These are phyloP conservation scores for Metschnikowia arizonensis DNA, from an alignment of 805 yeast species.

Conservation along the genomic window DNA sequence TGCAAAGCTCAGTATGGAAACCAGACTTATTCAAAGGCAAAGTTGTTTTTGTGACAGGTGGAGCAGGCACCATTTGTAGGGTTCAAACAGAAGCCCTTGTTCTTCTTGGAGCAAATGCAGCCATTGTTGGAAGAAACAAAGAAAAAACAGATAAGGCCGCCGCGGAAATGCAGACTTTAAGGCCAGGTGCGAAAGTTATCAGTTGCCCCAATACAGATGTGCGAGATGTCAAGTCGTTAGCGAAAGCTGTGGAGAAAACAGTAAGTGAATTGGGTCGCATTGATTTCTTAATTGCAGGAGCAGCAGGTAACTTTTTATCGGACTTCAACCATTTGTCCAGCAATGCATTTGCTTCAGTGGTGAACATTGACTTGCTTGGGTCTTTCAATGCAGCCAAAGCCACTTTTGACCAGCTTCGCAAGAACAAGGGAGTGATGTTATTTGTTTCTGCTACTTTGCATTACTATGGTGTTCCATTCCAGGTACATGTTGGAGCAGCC, in stretches of 20 bases:
- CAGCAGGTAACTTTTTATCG: conserved; percentile 41
- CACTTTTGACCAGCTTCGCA: conserved; percentile 32
- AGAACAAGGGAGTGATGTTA: conserved; percentile 34
- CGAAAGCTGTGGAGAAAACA: conserved; percentile 23
- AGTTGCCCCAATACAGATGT: conserved; percentile 24
- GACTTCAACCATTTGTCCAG: conserved; percentile 43
- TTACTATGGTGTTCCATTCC: conserved; percentile 42
- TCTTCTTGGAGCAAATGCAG: conserved; percentile 28
- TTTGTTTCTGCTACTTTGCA: conserved; percentile 43
- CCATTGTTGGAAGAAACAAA: conserved; percentile 26
- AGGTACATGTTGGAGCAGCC: conserved; percentile 29
- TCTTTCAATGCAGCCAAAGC: conserved; percentile 42
- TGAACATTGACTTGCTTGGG: conserved; percentile 38
- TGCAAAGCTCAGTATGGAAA: conserved; percentile 23
- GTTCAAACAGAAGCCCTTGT: conserved; percentile 29
- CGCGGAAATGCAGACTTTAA: conserved; percentile 20
- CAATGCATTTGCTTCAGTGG: conserved; percentile 39
- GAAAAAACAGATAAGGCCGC: conserved; percentile 25
- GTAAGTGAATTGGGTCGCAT: conserved; percentile 36
- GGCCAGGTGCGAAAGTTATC: conserved; percentile 25
- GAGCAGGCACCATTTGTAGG: conserved; percentile 29
- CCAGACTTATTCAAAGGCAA: conserved; percentile 26
- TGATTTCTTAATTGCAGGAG: conserved; percentile 43
- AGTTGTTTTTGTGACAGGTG: conserved; percentile 31
- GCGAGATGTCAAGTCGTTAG: conserved; percentile 22